Evolutionary conservation across 2,329 filamentous ascomycete genomes (phyloP), one percentile per base, ranked within the genome.

Genomic region (Penicillium occitanis): DNA sequence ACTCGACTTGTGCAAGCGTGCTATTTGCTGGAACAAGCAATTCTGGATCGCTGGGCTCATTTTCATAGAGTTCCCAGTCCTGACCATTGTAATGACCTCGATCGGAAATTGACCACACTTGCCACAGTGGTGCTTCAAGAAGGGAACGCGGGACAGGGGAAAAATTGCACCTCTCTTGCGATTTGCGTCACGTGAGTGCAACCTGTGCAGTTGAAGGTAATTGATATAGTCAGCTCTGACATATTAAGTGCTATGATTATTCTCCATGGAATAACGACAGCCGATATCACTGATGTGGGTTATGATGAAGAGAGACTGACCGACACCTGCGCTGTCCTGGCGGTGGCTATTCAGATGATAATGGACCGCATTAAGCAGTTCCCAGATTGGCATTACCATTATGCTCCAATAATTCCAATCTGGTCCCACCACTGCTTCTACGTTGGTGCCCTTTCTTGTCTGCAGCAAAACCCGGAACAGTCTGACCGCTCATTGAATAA

Each of bases 371-470:
- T 61, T 11, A 46, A 61, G 35, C 58, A 61, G 40, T 61, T 61
- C 30, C 58, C 58, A 61, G 42, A 40, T 46, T 61, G 58, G 58
- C 37, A 61, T 61, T 61, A 61, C 42, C 58, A 61, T 33, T 61
- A 61, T 28, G 58, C 58, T 5, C 37, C 58, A 46, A 61, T 61
- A 61, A 61, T 61, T 61, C 58, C 58, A 5, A 61, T 61, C 35
- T 61, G 58, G 58, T 44, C 58, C 14, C 58, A 61, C 46, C 58
- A 61, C 58, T 61, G 58, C 58, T 61, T 61, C 40, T 61, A 61
- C 40, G 40, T 61, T 10, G 58, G 37, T 28, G 58, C 58, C 40
- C 58, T 61, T 61, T 61, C 58, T 13, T 61, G 42, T 46, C 58
- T 61, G 17, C 58, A 42, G 57, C 57, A 60, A 61, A 46, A 19